Evolutionary conservation across 768 basidiomycete species (phyloP).

Genomic region (Tylopilus balloui): DNA sequence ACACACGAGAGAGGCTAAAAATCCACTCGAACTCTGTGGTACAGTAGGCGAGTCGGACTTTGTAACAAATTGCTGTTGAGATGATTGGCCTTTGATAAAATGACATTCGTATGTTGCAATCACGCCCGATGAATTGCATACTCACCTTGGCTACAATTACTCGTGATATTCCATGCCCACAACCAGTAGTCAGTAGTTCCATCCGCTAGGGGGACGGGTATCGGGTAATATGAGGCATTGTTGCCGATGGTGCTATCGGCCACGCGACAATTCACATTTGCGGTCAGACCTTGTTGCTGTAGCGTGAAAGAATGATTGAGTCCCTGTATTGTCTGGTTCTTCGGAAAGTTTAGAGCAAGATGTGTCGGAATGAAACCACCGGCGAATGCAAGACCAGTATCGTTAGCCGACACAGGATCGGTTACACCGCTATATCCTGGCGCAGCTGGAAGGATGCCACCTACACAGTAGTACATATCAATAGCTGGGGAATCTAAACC

Average conservation of each 20-base stretch:
- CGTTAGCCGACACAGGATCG: background rate
- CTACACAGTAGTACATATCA: background rate
- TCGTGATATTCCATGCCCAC: slow-evolving; percentile 3
- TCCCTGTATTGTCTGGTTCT: background rate
- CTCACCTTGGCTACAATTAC: slow-evolving; percentile 1
- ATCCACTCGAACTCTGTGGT: background rate
- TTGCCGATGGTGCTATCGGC: background rate
- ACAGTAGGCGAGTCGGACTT: background rate
- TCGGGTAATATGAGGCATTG: background rate
- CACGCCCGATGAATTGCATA: rapidly evolving
- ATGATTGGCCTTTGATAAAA: background rate
- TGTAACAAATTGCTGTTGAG: slow-evolving; percentile 4
- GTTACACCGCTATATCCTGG: background rate
- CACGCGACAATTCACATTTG: slow-evolving; percentile 4
- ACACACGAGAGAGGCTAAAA: slow-evolving; percentile 2
- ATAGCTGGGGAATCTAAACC: too few relatives aligned
- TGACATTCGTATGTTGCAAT: background rate
- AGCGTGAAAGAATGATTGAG: background rate
- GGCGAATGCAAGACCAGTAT: slow-evolving; percentile 1
- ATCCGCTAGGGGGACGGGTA: background rate
- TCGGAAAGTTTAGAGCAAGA: background rate
- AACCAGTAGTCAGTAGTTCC: slow-evolving; percentile 5
- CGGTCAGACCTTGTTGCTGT: slow-evolving; percentile 19
- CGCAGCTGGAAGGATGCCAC: slow-evolving; percentile 9
- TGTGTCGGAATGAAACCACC: slow-evolving; percentile 5